A percentile compares a stretch with the other conserved stretches of the same genome.
phyloP scores from a whole-genome alignment of 2,329 filamentous ascomycete genomes.

The Amylocarpus encephaloides region DNA sequence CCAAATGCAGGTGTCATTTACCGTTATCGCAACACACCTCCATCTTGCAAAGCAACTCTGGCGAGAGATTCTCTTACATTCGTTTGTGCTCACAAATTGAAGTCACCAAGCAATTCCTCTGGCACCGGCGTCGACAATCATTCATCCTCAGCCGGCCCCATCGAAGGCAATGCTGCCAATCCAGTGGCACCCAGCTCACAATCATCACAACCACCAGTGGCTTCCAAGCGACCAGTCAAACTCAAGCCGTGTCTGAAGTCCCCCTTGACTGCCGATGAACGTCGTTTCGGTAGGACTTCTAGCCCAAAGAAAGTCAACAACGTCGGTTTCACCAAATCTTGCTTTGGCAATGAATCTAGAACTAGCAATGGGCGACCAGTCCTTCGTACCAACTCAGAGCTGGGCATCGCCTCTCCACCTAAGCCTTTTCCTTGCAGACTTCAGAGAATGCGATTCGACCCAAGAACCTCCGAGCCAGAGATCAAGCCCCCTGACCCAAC shows the following conservation, averaged over 20 bases:
- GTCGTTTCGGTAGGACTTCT: too few relatives aligned
- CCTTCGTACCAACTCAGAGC: background rate
- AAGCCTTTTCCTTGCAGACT: background rate
- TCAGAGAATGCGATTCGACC: background rate
- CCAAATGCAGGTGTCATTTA: conserved; percentile 15
- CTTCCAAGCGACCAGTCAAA: too few relatives aligned
- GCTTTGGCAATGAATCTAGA: background rate
- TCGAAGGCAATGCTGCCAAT: background rate
- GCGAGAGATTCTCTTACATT: background rate
- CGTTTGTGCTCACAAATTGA: background rate
- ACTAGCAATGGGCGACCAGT: background rate
- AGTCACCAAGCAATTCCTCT: background rate
- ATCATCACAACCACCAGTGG: too few relatives aligned
- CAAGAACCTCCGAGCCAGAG: background rate
- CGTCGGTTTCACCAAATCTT: too few relatives aligned
- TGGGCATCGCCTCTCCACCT: background rate
- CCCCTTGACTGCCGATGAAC: too few relatives aligned
- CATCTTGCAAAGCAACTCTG: background rate
- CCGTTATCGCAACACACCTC: conserved; percentile 3
- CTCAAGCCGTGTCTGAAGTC: too few relatives aligned
- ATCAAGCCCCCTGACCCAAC: background rate
- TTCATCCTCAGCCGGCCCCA: background rate
- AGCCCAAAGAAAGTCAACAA: too few relatives aligned
- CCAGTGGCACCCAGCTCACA: background rate
- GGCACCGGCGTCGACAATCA: background rate